Percentiles rank a stretch among this genome's conserved stretches.
These are phyloP conservation scores for Ascochyta viciae-villosae DNA, from an alignment of 2,329 filamentous ascomycete species.

Conservation along the genomic window DNA sequence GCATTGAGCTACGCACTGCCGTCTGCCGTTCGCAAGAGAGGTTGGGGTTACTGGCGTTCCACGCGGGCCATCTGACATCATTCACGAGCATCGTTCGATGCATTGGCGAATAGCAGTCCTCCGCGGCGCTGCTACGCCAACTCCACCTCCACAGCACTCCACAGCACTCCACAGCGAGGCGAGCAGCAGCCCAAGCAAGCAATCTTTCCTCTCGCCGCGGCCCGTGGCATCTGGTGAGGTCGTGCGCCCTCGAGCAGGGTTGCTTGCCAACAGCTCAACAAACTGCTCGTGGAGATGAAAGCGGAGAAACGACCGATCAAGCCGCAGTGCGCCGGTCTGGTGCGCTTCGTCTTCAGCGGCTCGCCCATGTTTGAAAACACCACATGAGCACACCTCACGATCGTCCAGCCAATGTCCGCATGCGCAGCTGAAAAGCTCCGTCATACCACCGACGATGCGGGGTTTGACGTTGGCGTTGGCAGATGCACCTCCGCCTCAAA, in stretches of 20 bases:
- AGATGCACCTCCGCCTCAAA: slow-evolving; percentile 9
- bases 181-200: slow-evolving; percentile 19
- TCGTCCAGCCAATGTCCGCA: slow-evolving; percentile 8
- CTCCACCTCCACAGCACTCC: slow-evolving; percentile 17
- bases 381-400: slow-evolving; percentile 10
- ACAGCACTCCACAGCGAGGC: slow-evolving; percentile 13
- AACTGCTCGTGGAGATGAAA: slow-evolving; percentile 30
- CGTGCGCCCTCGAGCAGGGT: slow-evolving; percentile 24
- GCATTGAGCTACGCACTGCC: slow-evolving; percentile 14
- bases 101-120: slow-evolving; percentile 12
- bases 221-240: slow-evolving; percentile 14
- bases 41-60: slow-evolving; percentile 10
- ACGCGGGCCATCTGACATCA: slow-evolving; percentile 15
- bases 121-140: slow-evolving; percentile 1
- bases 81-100: slow-evolving; percentile 6
- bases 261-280: slow-evolving; percentile 38
- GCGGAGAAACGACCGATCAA: slow-evolving; percentile 27
- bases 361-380: slow-evolving; percentile 1
- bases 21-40: slow-evolving; percentile 11
- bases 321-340: slow-evolving; percentile 1
- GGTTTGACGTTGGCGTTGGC: slow-evolving; percentile 17
- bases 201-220: slow-evolving; percentile 16
- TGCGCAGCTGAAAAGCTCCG: slow-evolving; percentile 16
- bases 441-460: slow-evolving; percentile 27
- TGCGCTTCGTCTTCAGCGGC: slow-evolving; percentile 8